A percentile compares a stretch with the other conserved stretches of the same genome.
These are phyloP conservation scores for Leishmania major DNA, from an alignment of 208 protist species.

Conservation along the genomic window DNA sequence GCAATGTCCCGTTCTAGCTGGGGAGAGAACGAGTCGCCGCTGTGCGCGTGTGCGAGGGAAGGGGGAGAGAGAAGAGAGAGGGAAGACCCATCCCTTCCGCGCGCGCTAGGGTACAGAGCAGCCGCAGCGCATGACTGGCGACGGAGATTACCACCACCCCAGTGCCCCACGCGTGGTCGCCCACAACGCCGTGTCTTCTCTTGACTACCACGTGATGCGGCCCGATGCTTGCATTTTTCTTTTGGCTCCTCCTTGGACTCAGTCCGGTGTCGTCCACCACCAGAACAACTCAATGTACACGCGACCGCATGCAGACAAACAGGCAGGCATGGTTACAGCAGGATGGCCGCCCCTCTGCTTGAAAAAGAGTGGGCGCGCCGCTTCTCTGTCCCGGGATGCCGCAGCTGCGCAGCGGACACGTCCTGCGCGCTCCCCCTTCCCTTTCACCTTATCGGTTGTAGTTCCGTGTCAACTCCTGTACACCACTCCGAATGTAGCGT, in stretches of 20 bases:
- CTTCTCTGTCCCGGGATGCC: neutral
- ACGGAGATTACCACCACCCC: neutral
- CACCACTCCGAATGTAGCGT: constrained; percentile 32
- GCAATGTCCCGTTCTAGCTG: neutral
- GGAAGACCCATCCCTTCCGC: too few species aligned
- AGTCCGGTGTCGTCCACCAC: neutral
- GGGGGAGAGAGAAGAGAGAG: neutral
- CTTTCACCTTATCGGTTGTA: constrained; percentile 27
- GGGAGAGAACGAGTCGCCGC: neutral
- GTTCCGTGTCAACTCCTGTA: constrained; percentile 25
- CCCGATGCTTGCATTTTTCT: neutral
- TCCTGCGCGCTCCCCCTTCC: neutral
- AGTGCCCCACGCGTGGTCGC: neutral
- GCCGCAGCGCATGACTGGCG: neutral
- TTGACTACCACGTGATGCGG: neutral
- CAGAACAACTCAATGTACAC: neutral
- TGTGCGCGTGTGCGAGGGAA: neutral
- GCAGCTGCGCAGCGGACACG: neutral
- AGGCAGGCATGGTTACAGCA: neutral
- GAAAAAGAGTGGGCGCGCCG: neutral
- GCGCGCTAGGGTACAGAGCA: neutral
- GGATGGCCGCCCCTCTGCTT: neutral
- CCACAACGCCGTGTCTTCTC: neutral
- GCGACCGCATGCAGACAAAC: neutral
- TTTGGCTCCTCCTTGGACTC: neutral